These are phyloP conservation scores for Colletotrichum limetticola DNA, from an alignment of 2,329 filamentous ascomycete genomes.

Conservation along the genomic window DNA sequence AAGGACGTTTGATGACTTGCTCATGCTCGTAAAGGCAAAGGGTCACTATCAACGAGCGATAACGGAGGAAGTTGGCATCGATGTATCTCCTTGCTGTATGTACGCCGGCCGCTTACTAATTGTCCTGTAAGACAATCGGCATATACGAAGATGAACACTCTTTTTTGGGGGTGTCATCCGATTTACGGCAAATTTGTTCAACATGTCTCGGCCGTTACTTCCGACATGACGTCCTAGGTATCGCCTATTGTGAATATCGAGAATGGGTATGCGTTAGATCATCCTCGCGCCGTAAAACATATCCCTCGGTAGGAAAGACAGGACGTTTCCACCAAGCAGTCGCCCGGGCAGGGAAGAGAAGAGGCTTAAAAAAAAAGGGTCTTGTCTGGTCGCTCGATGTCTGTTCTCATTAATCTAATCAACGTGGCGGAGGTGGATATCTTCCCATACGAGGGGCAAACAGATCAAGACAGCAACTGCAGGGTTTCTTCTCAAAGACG, in stretches of 20 bases:
- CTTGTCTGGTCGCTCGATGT: not conserved
- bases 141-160: not conserved
- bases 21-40: not conserved
- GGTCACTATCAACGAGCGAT: not conserved
- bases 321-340: not conserved
- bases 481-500: not conserved
- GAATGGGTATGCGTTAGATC: not conserved
- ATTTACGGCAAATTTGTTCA: not conserved
- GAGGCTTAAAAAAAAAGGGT: not conserved
- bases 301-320: not conserved
- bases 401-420: not conserved
- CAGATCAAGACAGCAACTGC: not conserved
- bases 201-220: not conserved
- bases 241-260: not conserved
- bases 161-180: not conserved
- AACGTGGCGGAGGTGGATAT: not conserved
- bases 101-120: not conserved
- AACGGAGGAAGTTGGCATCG: not conserved
- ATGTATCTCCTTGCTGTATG: not conserved
- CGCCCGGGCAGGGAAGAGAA: not conserved
- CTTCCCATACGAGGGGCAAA: not conserved
- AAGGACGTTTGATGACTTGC: not conserved
- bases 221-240: not conserved
- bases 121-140: not conserved
- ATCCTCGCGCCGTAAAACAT: not conserved